Base-by-base conservation (phyloP, 306 rosid genomes). In the Cucumis hystrix region DNA sequence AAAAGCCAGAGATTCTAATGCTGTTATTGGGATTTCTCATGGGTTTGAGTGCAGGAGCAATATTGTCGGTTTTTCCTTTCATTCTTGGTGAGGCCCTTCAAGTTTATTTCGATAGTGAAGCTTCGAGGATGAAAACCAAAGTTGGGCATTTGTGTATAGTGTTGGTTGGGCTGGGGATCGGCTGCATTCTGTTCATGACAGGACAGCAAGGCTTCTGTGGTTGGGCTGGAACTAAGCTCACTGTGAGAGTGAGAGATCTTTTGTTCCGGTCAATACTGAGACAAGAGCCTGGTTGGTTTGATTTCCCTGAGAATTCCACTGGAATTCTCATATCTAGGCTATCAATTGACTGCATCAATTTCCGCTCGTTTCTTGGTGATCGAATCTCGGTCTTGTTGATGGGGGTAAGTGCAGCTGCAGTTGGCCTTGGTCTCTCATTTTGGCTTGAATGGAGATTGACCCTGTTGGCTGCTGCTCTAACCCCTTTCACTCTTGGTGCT, bases 221-320 rank as follows among this genome's bases (percentile, higher is more conserved):
- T 30, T 88, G 88, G 96, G 98, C 97, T 11, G 96, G 98, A 80
- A 84, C 96, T 81, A 92, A 89, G 83, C 89, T 95, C 37, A 95
- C 98, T 67, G 79, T 78, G 75, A 87, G 93, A 58, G 96, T 94
- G 74, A 90, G 98, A 86, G 81, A 83, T 79, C 89, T 89, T 77
- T 80, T 94, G 74, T 89, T 91, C 78, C 84, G 84, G 75, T 91
- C 98, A 40, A 87, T 94, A 54, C 85, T 91, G 20, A 92, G 79
- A 84, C 98, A 94, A 85, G 98, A 94, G 82, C 96, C 97, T 1
- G 97, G 96, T 23, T 94, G 96, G 98, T 94, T 92, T 87, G 97
- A 92, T 84, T 89, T 87, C 63, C 92, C 89, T 6, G 89, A 92
- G 79, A 92, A 95, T 79, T 90, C 98, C 33, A 87, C 87, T 41